Evolutionary conservation across 306 rosid species (phyloP).

Genomic region (Alnus glutinosa): DNA sequence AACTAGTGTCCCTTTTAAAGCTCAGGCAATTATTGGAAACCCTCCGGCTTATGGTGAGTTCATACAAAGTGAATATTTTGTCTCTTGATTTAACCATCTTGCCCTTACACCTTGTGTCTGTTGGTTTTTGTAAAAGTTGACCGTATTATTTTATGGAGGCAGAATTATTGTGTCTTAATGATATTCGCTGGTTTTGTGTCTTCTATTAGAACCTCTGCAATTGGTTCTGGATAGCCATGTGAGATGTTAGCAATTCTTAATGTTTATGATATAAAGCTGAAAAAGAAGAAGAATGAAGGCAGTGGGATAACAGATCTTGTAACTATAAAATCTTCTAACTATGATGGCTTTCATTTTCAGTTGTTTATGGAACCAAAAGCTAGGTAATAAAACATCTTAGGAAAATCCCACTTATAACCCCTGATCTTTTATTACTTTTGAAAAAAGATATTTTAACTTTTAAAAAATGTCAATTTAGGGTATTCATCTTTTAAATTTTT

Average conservation of each 20-base stretch:
- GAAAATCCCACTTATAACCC: no score
- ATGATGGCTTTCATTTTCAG: not conserved
- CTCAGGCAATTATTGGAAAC: conserved; percentile 96
- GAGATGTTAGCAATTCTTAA: not conserved
- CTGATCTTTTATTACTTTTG: no score
- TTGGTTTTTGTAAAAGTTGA: not conserved
- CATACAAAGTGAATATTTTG: conserved; percentile 22
- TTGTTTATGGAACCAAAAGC: not conserved
- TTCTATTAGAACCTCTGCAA: not conserved
- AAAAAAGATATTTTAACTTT: no score
- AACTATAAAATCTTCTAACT: not conserved
- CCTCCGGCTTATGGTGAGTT: conserved; percentile 94
- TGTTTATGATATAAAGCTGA: not conserved
- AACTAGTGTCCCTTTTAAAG: conserved; percentile 76
- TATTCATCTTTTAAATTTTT: no score
- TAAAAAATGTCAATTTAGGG: no score
- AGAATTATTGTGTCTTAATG: conserved; percentile 11
- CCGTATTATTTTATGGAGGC: not conserved
- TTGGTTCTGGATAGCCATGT: not conserved
- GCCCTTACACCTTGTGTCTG: conserved; percentile 9
- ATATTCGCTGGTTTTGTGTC: not conserved
- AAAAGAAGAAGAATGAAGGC: not conserved
- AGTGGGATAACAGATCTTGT: not conserved
- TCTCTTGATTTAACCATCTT: conserved; percentile 36
- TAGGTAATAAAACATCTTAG: not conserved